Evolutionary conservation across 2,329 filamentous ascomycete species (phyloP).

Genomic region (Claviceps sp.): DNA sequence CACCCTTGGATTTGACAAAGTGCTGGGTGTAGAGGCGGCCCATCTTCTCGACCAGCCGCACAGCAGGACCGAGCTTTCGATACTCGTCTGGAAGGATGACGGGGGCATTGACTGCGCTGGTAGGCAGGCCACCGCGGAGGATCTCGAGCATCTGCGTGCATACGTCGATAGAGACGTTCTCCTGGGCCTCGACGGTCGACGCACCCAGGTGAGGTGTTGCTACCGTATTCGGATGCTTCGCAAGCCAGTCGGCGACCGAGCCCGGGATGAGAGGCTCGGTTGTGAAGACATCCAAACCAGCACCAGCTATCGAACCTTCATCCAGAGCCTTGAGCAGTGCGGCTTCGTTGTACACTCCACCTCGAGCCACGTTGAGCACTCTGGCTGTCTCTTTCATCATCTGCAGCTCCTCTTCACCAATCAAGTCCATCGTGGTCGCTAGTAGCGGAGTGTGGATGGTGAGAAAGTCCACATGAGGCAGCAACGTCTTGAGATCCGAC

Average conservation of each 20-base stretch:
- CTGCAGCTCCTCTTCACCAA: slow-evolving; percentile 51
- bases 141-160: slow-evolving; percentile 69
- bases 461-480: slow-evolving; percentile 59
- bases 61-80: slow-evolving; percentile 62
- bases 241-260: slow-evolving; percentile 48
- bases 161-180: slow-evolving; percentile 72
- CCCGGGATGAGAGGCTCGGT: slow-evolving; percentile 48
- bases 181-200: slow-evolving; percentile 69
- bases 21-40: slow-evolving; percentile 69
- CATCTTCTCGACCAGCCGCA: slow-evolving; percentile 65
- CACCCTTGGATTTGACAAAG: slow-evolving; percentile 33
- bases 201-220: slow-evolving; percentile 71
- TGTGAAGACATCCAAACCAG: slow-evolving; percentile 70
- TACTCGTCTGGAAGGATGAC: slow-evolving; percentile 73
- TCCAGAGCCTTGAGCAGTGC: slow-evolving; percentile 60
- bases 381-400: slow-evolving; percentile 62
- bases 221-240: slow-evolving; percentile 58
- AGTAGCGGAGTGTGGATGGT: slow-evolving; percentile 73
- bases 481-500: slow-evolving; percentile 40
- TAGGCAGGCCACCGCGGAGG: slow-evolving; percentile 57
- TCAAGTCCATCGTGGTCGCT: slow-evolving; percentile 61
- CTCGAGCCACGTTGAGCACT: slow-evolving; percentile 67
- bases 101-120: slow-evolving; percentile 67
- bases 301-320: slow-evolving; percentile 58
- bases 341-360: slow-evolving; percentile 67